Evolutionary conservation across 176 grass and related monocot species (phyloP).

Genomic region (Coix lacrymajobi): DNA sequence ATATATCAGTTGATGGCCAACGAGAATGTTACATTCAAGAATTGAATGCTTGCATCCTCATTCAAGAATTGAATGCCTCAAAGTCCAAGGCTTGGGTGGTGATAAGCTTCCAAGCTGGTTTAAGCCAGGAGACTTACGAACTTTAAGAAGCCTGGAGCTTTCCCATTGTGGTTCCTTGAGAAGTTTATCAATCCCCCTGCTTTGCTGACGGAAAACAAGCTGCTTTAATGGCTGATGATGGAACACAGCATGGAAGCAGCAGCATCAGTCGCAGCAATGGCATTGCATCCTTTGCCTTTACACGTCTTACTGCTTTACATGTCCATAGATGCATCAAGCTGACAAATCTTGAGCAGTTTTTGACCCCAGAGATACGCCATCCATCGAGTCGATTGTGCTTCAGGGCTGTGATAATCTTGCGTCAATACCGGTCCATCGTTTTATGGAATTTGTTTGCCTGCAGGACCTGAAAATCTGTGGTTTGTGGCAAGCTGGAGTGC

Average conservation of each 20-base stretch:
- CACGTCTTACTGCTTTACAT: background rate
- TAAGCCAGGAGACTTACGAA: background rate
- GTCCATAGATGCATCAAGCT: background rate
- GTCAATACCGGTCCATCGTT: slow-evolving; percentile 7
- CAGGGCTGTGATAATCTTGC: background rate
- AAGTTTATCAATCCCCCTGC: background rate
- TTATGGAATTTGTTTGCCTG: background rate
- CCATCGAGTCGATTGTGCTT: slow-evolving; percentile 11
- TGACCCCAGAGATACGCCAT: background rate
- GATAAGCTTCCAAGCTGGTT: background rate
- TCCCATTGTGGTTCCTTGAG: background rate
- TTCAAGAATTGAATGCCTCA: background rate
- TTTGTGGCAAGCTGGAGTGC: background rate
- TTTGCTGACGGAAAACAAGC: background rate
- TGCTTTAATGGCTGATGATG: background rate
- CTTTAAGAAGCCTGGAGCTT: background rate
- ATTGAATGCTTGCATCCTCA: background rate
- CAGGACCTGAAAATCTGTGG: slow-evolving; percentile 13
- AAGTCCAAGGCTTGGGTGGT: background rate
- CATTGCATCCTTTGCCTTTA: background rate
- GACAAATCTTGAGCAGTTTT: background rate
- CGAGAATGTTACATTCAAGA: background rate
- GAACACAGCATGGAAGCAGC: background rate
- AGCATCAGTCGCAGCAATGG: background rate
- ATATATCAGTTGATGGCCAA: background rate